Base-by-base conservation (phyloP, 495 filamentous ascomycete species). In the Penicillium nucicola region DNA sequence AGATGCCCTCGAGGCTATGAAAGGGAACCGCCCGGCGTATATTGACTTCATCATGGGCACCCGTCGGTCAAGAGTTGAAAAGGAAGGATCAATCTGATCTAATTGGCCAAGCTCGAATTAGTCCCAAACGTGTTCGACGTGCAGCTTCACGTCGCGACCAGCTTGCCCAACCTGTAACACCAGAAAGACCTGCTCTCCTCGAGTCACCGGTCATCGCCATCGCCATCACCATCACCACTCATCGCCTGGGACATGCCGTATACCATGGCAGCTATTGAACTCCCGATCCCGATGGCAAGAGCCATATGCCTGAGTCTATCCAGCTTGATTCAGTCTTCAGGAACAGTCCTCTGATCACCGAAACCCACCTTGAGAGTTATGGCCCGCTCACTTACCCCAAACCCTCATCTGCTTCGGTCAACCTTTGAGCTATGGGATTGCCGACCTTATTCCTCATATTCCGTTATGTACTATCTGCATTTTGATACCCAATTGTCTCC, bases 11-110 rank as follows among this genome's bases (percentile, higher is more conserved):
- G 77, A 75, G 39, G 70, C 79, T 17, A 58, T 77, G 20, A 84
- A 81, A 61, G 90, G 91, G 30, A 82, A 87, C 46, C 77, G 75
- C 42, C 77, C 88, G 31, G 77, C 80, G 6, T 93, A 92, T 61
- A 66, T 93, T 49, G 83, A 91, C 14, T 88, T 82, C 52, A 52
- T 88, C 18, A 62, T 81, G 38, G 76, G 79, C 2, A 63, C 66
- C 6, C 59, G 61, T 31, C 57, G 59, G 14, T 57, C 58, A n/a
- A 55, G 44, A 11, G n/a, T 12, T 12, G 3, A 42, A 5, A 48
- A 48, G 10, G 57, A 58, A 53, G 52, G 43, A 10, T 45, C 45
- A 12, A 31, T 67, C 11, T 69, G 61, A 67, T 50, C 14, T 25
- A 3, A 14, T 25, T 23, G 20, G 22, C n/a, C 39, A 19, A 14